Evolutionary conservation across 768 basidiomycete species (phyloP).

Genomic region (Kwoniella heveanensis): DNA sequence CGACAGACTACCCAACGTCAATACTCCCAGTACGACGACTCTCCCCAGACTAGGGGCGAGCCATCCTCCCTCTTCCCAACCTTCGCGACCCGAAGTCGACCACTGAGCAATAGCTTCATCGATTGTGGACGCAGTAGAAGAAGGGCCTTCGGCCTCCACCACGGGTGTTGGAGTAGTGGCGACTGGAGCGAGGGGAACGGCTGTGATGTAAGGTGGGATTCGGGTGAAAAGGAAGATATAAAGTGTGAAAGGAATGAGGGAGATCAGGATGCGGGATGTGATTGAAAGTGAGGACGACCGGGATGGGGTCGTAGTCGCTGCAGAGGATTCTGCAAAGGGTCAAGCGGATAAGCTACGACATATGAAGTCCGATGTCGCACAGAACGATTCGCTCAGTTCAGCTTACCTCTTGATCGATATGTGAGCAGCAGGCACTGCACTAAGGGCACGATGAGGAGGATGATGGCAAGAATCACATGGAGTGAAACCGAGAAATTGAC

Average conservation of each 20-base stretch:
- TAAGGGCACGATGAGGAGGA: conserved; percentile 50
- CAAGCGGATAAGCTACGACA: not conserved
- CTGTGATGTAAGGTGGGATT: conserved; percentile 54
- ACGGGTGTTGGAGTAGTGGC: conserved; percentile 12
- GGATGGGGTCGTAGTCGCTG: conserved; percentile 23
- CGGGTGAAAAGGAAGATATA: conserved; percentile 54
- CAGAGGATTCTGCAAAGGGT: conserved; percentile 22
- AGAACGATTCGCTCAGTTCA: not conserved
- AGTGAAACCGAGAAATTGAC: conserved; percentile 53
- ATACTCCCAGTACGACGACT: conserved; percentile 50
- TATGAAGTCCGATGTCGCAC: too few relatives aligned
- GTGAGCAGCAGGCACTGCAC: conserved; percentile 53
- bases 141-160: conserved; percentile 9
- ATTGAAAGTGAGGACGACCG: conserved; percentile 35
- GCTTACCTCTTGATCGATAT: conserved; percentile 49
- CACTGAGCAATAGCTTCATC: conserved; percentile 33
- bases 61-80: conserved; percentile 49
- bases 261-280: conserved; percentile 43
- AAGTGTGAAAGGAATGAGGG: conserved; percentile 51
- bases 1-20: conserved; percentile 46
- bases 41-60: conserved; percentile 51
- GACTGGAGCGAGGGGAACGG: conserved; percentile 21
- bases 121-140: conserved; percentile 25
- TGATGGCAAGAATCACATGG: conserved; percentile 49
- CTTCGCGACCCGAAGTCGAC: conserved; percentile 37